Percentiles rank a stretch among this genome's conserved stretches.
Evolutionary conservation across 371 early-diverging fungal genomes (phyloP).

Genomic region (Apophysomyces elegans): DNA sequence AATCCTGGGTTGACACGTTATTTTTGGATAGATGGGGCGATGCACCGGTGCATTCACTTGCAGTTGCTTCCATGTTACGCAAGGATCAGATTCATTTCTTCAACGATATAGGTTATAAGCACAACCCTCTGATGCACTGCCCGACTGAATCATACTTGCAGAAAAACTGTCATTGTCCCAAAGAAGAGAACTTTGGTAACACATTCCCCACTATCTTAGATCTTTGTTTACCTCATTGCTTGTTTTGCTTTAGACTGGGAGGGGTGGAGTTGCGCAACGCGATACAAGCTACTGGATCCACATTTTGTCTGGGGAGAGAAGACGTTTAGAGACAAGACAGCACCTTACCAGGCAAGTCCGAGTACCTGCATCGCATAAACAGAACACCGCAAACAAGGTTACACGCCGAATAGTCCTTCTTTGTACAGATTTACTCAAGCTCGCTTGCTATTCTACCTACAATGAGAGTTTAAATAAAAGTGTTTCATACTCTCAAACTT

Average conservation of each 20-base stretch:
- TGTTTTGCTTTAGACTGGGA: constrained; percentile 32
- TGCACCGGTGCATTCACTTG: constrained; percentile 89
- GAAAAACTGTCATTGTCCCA: constrained; percentile 58
- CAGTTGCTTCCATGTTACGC: constrained; percentile 80
- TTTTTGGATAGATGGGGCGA: constrained; percentile 29
- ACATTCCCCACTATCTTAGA: background rate
- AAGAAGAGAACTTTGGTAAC: constrained; percentile 54
- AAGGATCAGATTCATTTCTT: constrained; percentile 89
- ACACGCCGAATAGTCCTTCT: too few species aligned
- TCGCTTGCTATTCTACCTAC: too few species aligned
- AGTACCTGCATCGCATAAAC: too few species aligned
- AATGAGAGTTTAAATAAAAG: too few species aligned
- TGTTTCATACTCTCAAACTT: too few species aligned
- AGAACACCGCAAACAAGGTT: too few species aligned
- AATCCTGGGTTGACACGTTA: background rate
- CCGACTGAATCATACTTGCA: constrained; percentile 58
- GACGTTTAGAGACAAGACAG: constrained; percentile 30
- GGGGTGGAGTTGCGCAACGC: constrained; percentile 44
- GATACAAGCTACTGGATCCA: constrained; percentile 26
- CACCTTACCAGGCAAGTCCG: constrained; percentile 23
- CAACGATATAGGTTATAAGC: constrained; percentile 86
- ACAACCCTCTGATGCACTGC: constrained; percentile 72
- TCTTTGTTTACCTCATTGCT: background rate
- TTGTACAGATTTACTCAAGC: too few species aligned
- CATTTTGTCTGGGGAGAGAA: constrained; percentile 39